Conservation (phyloP, 2,329 filamentous ascomycete species). For the Lachnellula suecica region DNA sequence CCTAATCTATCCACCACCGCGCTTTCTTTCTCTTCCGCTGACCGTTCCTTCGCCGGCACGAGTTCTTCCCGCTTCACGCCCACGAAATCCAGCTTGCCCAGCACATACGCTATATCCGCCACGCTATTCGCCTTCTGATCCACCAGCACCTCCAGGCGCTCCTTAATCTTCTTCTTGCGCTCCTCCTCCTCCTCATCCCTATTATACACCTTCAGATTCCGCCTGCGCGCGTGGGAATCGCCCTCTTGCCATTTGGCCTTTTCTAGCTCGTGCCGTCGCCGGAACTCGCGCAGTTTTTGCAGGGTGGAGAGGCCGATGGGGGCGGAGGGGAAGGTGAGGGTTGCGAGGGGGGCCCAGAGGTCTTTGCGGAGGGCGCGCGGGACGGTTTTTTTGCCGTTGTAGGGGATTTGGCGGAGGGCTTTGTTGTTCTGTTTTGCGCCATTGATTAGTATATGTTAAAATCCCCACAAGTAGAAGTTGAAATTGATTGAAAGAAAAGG, state of each 20-base stretch:
- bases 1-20: constrained; percentile 2
- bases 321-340: constrained; percentile 56
- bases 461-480: too few species aligned
- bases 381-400: constrained; percentile 66
- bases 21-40: constrained; percentile 13
- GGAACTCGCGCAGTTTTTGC: constrained; percentile 65
- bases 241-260: constrained; percentile 45
- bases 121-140: constrained; percentile 59
- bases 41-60: constrained; percentile 8
- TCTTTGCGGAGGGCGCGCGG: constrained; percentile 64
- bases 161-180: constrained; percentile 1
- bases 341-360: constrained; percentile 62
- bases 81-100: constrained; percentile 30
- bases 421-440: constrained; percentile 39
- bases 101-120: constrained; percentile 56
- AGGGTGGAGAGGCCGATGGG: constrained; percentile 58
- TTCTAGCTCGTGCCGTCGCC: constrained; percentile 59
- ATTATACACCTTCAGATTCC: neutral
- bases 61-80: constrained; percentile 28
- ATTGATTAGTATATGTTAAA: neutral
- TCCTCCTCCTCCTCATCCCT: neutral
- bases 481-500: neutral
- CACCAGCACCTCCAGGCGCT: constrained; percentile 43
- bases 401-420: constrained; percentile 58
- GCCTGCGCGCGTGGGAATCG: constrained; percentile 16